Conservation (phyloP, 495 filamentous ascomycete species). For the Aspergillus conjunctus region DNA sequence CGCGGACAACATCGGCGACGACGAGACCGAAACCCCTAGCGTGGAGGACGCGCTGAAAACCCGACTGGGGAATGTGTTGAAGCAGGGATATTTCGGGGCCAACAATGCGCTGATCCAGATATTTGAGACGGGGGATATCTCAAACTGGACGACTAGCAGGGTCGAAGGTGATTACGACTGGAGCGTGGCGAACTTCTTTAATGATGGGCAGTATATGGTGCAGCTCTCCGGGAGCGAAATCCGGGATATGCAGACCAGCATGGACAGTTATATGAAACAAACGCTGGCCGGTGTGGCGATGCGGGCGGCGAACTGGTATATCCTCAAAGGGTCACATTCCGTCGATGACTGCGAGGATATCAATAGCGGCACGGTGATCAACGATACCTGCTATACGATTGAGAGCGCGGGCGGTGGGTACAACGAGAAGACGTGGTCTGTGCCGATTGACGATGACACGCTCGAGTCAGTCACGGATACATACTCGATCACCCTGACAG, state of each 20-base stretch:
- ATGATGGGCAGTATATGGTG: conserved; percentile 1
- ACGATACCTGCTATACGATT: conserved; percentile 4
- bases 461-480: background rate
- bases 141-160: background rate
- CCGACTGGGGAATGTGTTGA: background rate
- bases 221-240: background rate
- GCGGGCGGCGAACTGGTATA: background rate
- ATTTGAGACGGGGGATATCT: background rate
- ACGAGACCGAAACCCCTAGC: background rate
- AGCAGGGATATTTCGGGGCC: background rate
- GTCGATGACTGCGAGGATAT: background rate
- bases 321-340: background rate
- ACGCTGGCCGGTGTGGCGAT: background rate
- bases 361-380: background rate
- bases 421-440: background rate
- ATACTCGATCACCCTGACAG: background rate
- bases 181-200: conserved; percentile 5
- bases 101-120: background rate
- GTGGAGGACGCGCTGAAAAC: background rate
- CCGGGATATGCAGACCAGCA: background rate
- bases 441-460: background rate
- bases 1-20: background rate
- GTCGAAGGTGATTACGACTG: background rate
- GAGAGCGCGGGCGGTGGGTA: background rate
- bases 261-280: background rate